Conservation (phyloP, 1,139 yeast species). For the Sugiyamaella neomexicana region DNA sequence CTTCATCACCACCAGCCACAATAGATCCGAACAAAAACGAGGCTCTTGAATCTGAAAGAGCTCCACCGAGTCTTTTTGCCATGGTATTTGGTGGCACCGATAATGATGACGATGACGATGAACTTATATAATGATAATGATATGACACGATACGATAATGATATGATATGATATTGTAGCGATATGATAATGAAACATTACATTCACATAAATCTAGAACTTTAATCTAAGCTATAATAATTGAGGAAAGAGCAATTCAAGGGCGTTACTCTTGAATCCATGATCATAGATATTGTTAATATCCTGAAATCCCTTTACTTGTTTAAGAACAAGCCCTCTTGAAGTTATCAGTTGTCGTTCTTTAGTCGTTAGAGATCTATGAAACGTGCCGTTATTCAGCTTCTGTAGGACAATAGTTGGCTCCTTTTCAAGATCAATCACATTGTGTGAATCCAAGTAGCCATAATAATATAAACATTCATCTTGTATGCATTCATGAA, state of each 20-base stretch:
- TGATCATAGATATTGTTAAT: slow-evolving; percentile 65
- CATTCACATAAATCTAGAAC: background rate
- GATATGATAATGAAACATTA: slow-evolving; percentile 6
- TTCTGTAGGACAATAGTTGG: slow-evolving; percentile 37
- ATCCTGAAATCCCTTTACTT: slow-evolving; percentile 48
- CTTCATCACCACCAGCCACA: background rate
- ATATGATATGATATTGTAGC: no score
- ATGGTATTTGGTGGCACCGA: slow-evolving; percentile 30
- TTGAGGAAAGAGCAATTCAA: slow-evolving; percentile 40
- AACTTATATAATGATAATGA: background rate
- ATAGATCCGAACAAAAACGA: slow-evolving; percentile 24
- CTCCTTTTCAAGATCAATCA: slow-evolving; percentile 24
- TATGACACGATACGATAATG: no score
- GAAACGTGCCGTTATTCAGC: slow-evolving; percentile 31
- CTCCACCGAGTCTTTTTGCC: slow-evolving; percentile 30
- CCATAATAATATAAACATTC: slow-evolving; percentile 45
- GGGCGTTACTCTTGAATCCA: slow-evolving; percentile 57
- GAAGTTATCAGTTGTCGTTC: slow-evolving; percentile 32
- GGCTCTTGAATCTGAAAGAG: slow-evolving; percentile 28
- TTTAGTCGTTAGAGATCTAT: slow-evolving; percentile 32
- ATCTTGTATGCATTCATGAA: slow-evolving; percentile 60
- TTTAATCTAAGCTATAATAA: slow-evolving; percentile 3
- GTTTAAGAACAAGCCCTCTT: slow-evolving; percentile 31
- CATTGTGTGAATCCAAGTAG: slow-evolving; percentile 15
- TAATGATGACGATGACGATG: slow-evolving; percentile 16